These are phyloP conservation scores for Cladosporium sphaerospermum DNA, from an alignment of 2,329 filamentous ascomycete genomes.

Conservation along the genomic window DNA sequence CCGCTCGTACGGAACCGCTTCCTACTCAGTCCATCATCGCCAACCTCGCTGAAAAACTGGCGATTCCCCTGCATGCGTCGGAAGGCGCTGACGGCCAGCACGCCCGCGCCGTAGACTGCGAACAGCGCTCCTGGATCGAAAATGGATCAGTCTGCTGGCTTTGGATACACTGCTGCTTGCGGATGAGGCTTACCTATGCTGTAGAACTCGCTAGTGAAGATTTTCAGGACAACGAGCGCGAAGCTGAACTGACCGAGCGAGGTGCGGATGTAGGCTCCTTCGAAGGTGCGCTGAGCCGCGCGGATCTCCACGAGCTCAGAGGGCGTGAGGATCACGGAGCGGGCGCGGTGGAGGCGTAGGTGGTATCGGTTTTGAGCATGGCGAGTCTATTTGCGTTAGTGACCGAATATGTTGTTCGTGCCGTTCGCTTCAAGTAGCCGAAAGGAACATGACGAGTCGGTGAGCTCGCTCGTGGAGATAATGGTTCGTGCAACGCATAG, in stretches of 20 bases:
- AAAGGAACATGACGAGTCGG: background rate
- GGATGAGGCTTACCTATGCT: constrained; percentile 57
- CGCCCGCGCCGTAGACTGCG: constrained; percentile 79
- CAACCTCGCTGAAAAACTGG: constrained; percentile 73
- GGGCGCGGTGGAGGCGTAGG: constrained; percentile 74
- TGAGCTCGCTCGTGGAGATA: background rate
- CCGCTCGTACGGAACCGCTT: constrained; percentile 59
- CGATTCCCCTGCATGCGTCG: constrained; percentile 85
- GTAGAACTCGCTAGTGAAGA: constrained; percentile 96
- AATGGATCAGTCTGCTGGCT: background rate
- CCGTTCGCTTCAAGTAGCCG: too few species aligned
- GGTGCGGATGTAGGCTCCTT: constrained; percentile 93
- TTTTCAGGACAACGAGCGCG: constrained; percentile 86
- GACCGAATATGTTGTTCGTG: background rate
- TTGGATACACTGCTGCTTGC: too few species aligned
- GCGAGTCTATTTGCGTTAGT: constrained; percentile 33
- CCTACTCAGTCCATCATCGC: constrained; percentile 54
- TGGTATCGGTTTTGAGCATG: constrained; percentile 69
- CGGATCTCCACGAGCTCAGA: constrained; percentile 90
- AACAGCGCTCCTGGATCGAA: constrained; percentile 60
- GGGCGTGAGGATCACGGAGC: constrained; percentile 72
- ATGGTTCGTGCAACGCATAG: background rate
- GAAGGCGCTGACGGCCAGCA: constrained; percentile 77
- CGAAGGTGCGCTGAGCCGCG: constrained; percentile 91
- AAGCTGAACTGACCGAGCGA: constrained; percentile 94